phyloP scores from a whole-genome alignment of 2,329 filamentous ascomycete species.

The Xylaria arbuscula region DNA sequence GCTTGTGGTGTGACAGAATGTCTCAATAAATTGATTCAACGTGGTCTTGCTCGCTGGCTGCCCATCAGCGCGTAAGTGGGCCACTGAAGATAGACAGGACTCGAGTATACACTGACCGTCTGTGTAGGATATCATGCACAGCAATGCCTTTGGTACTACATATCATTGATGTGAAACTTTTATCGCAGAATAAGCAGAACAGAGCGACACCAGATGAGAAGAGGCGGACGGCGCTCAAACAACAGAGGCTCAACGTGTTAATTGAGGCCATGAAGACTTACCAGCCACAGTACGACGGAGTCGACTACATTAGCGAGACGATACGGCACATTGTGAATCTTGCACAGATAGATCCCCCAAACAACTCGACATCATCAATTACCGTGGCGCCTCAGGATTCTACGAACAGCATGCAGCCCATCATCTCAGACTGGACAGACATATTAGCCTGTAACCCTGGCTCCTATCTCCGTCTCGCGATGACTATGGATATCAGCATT shows the following conservation, averaged over 20 bases:
- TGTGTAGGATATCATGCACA: constrained; percentile 50
- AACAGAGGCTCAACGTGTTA: constrained; percentile 57
- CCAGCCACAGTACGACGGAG: constrained; percentile 59
- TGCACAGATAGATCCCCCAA: constrained; percentile 52
- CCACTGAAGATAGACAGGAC: background rate
- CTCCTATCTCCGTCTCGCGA: constrained; percentile 56
- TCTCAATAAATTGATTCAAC: constrained; percentile 59
- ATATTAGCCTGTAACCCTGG: constrained; percentile 55
- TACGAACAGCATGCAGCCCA: constrained; percentile 36
- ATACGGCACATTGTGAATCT: constrained; percentile 58
- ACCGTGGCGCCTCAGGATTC: background rate
- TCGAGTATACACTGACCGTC: constrained; percentile 6
- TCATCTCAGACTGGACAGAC: constrained; percentile 56
- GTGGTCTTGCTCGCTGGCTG: constrained; percentile 58
- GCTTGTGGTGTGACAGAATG: constrained; percentile 58
- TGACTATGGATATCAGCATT: constrained; percentile 58
- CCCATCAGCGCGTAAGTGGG: constrained; percentile 60
- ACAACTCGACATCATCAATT: constrained; percentile 31
- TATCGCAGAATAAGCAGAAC: constrained; percentile 44
- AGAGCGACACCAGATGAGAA: constrained; percentile 42
- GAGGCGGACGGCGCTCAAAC: constrained; percentile 54
- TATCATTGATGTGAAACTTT: constrained; percentile 54
- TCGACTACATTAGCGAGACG: constrained; percentile 58
- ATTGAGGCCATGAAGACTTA: constrained; percentile 60
- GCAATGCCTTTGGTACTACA: constrained; percentile 53